phyloP scores from a whole-genome alignment of 768 basidiomycete genomes.

The Hygrocybe coccinea region DNA sequence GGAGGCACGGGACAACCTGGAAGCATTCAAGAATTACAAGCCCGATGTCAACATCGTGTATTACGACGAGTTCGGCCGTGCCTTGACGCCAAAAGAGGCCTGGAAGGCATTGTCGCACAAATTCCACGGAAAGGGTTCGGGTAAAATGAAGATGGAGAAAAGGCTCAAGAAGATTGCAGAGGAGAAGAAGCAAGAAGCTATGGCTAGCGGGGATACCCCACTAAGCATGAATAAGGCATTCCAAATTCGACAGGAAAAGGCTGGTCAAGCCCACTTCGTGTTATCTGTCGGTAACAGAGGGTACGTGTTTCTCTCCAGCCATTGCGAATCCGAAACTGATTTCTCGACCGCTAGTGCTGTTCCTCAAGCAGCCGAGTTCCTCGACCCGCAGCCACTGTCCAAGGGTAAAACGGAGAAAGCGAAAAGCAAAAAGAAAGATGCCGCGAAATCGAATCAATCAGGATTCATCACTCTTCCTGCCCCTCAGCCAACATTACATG shows the following conservation, averaged over 20 bases:
- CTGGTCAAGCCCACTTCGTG: conserved; percentile 95
- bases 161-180: conserved; percentile 95
- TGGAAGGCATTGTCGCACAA: conserved; percentile 98
- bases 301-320: conserved; percentile 39
- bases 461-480: conserved; percentile 75
- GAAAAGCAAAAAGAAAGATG: conserved; percentile 72
- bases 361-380: conserved; percentile 76
- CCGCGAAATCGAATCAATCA: conserved; percentile 45
- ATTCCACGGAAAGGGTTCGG: conserved; percentile 97
- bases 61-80: conserved; percentile 90
- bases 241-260: conserved; percentile 86
- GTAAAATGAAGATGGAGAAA: conserved; percentile 97
- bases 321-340: conserved; percentile 6
- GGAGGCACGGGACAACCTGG: conserved; percentile 76
- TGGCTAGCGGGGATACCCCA: conserved; percentile 94
- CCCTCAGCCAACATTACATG: conserved; percentile 42
- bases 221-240: conserved; percentile 94
- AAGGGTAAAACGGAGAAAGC: conserved; percentile 81
- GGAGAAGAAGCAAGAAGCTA: conserved; percentile 89
- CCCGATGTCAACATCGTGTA: conserved; percentile 96
- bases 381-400: conserved; percentile 73
- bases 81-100: conserved; percentile 88
- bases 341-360: conserved; percentile 54
- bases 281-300: conserved; percentile 91
- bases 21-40: conserved; percentile 89